Base-by-base conservation (phyloP, 768 basidiomycete species). In the Crepidotus variabilis region DNA sequence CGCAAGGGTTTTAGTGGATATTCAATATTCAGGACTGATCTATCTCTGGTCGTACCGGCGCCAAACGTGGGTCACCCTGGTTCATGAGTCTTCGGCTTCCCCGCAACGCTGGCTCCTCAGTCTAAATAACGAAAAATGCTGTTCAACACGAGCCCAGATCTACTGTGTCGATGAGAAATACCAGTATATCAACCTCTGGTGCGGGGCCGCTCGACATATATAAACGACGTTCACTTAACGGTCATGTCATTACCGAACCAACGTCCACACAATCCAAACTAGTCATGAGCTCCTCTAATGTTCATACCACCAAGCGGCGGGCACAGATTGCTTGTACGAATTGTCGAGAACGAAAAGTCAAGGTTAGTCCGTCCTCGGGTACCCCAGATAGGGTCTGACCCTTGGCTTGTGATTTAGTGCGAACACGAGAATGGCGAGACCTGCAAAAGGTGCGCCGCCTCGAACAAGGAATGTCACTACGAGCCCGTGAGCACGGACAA, bases 341-440 rank as follows among this genome's bases (percentile, higher is more conserved):
- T 54, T 86, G 85, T 64, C 78, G 85, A 6, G 64, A 66, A 32
- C 76, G 79, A 16, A 84, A 86, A 66, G 75, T 84, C 57, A 83
- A 79, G 73, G 84, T 81, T 60, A 35, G 61, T 64, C 22, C 43
- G 36, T 21, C 33, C 51, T 35, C 52, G 39, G 47, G 55, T 43
- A 22, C 9, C 33, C 34, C 51, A 43, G 11, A 14, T 43, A 52
- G 35, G 22, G 11, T 24, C 23, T 34, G 20, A 47, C 50, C 8
- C 21, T 20, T 35, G 21, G 34, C 32, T 34, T 54, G 24, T 21
- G 32, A 11, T 16, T 21, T 71, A 56, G 75, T 74, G 73, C 63
- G 64, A 65, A 13, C 69, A 64, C 6, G 61, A 58, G 18, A 63
- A 66, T 18, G 67, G 64, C 21, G 57, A 63, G 13, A 47, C 69